Base-by-base conservation (phyloP, 2,329 filamentous ascomycete species). In the Raffaelea ambrosiae region DNA sequence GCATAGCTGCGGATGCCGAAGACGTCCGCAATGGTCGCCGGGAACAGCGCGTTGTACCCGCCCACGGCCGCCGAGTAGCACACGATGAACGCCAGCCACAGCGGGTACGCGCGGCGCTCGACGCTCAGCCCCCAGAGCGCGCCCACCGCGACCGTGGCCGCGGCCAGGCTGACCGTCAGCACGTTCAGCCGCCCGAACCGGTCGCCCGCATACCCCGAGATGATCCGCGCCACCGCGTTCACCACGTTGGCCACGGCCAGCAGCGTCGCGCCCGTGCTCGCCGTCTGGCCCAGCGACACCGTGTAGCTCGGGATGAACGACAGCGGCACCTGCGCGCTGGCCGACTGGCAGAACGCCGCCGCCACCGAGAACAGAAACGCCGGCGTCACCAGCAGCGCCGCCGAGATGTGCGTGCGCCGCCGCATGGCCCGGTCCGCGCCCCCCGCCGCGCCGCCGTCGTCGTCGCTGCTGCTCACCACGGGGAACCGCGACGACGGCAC, bases 301-400 rank as follows among this genome's bases (percentile, higher is more conserved):
- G 65, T 68, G 53, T 73, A 75, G 14, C 70, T 69, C 0, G 70
- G 64, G 36, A 74, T 63, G 49, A 74, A 76, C 0, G 66, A 64
- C n/a, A 73, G 60, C 0, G 72, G 72, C 10, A 72, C 63, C 44
- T 67, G 64, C 40, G 70, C 66, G 4, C 68, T 70, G 40, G 70
- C 66, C 1, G 72, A 64, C 57, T 73, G 64, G 22, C 65, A 59
- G 0, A 95, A 81, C 1, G 86, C 88, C 13, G 95, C 81, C 38
- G 89, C 88, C 1, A 87, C 88, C 1, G 89, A 89, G 58, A 98
- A 95, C 53, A 96, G 76, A 62, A 98, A 98, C 59, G 97, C 88
- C 1, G 93, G 93, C 47, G 84, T 89, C 0, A 86, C 81, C 4
- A 97, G 77, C 20, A 98, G 76, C 0, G 84, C 86, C 23, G 66